Evolutionary conservation across 148 eudicot species (phyloP).

Genomic region (Vaccinium myrtillus): DNA sequence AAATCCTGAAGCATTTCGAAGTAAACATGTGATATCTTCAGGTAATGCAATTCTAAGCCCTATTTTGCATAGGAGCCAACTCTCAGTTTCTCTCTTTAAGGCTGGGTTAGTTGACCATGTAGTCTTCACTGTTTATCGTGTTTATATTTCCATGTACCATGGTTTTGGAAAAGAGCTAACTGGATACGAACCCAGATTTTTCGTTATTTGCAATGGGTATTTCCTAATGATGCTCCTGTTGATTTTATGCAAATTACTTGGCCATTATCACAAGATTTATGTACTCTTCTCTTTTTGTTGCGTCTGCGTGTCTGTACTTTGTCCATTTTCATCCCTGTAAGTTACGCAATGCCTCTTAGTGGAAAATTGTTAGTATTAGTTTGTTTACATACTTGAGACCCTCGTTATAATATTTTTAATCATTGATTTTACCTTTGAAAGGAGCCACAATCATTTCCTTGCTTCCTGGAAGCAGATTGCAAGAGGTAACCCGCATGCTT

Average conservation of each 20-base stretch:
- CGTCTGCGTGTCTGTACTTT: not conserved
- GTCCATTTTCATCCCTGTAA: not conserved
- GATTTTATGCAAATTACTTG: not conserved
- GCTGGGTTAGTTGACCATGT: not conserved
- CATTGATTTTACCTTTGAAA: constrained; percentile 18
- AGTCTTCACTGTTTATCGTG: not conserved
- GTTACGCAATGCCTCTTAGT: not conserved
- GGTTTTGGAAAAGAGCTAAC: not conserved
- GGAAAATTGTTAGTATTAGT: not conserved
- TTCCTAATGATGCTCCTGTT: not conserved
- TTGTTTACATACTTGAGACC: not conserved
- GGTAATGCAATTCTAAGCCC: constrained; percentile 35
- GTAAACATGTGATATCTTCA: constrained; percentile 48
- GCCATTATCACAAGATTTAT: not conserved
- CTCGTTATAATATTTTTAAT: constrained; percentile 9
- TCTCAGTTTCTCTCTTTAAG: not conserved
- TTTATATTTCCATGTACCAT: not conserved
- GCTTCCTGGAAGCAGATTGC: constrained; percentile 98
- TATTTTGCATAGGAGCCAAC: not conserved
- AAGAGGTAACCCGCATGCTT: constrained; percentile 92
- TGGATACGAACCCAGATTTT: not conserved
- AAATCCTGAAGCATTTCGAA: constrained; percentile 54
- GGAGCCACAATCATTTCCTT: constrained; percentile 62
- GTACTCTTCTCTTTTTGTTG: not conserved
- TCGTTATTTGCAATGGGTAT: not conserved